phyloP scores from a whole-genome alignment of 1,284 basidiomycete genomes.

The Ceratobasidium papillatum region DNA sequence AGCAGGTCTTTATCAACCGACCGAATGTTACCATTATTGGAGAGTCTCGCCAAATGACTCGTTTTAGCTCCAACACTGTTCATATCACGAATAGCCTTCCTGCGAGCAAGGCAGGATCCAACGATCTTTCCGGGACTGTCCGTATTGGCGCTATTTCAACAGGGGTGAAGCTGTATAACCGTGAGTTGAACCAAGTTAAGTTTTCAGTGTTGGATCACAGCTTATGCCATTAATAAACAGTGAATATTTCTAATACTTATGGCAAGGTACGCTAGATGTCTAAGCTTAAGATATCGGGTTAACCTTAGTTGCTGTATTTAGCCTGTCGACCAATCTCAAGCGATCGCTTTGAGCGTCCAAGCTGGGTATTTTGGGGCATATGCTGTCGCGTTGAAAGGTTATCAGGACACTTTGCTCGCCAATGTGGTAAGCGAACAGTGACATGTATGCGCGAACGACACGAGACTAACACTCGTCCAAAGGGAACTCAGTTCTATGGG shows the following conservation, averaged over 20 bases:
- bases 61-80: constrained; percentile 42
- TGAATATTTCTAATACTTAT: constrained; percentile 46
- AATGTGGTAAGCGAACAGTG: constrained; percentile 23
- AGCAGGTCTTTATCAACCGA: constrained; percentile 40
- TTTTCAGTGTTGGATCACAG: neutral
- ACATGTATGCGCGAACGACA: neutral
- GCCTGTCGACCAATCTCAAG: constrained; percentile 44
- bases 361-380: constrained; percentile 38
- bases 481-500: constrained; percentile 46
- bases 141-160: constrained; percentile 40
- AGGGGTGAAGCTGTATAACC: constrained; percentile 43
- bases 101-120: constrained; percentile 43
- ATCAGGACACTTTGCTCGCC: constrained; percentile 37
- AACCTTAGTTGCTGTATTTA: neutral
- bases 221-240: neutral
- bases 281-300: neutral
- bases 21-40: constrained; percentile 45
- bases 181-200: neutral
- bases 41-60: constrained; percentile 40
- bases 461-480: neutral
- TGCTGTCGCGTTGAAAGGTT: constrained; percentile 38
- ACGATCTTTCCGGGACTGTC: constrained; percentile 45
- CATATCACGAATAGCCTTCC: constrained; percentile 43
- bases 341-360: constrained; percentile 46
- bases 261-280: constrained; percentile 29